phyloP scores from a whole-genome alignment of 2,329 filamentous ascomycete species.

The Dothidotthia symphoricarpi region DNA sequence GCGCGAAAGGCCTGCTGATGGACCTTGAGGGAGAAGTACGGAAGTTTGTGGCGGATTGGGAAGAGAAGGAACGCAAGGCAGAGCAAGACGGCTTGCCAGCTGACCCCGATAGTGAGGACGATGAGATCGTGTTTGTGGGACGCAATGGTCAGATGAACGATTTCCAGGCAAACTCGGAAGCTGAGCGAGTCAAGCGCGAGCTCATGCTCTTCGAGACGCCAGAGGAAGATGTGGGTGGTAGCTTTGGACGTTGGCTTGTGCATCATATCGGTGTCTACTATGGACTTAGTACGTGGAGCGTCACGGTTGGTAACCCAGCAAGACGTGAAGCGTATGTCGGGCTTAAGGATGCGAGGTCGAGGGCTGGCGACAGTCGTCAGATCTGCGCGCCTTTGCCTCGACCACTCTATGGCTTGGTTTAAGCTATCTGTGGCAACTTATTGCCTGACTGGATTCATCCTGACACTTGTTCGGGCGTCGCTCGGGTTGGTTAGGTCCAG shows the following conservation, averaged over 20 bases:
- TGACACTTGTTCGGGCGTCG: too few relatives aligned
- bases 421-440: background rate
- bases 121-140: conserved; percentile 90
- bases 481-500: too few relatives aligned
- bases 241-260: conserved; percentile 89
- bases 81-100: conserved; percentile 47
- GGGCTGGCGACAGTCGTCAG: conserved; percentile 11
- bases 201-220: conserved; percentile 79
- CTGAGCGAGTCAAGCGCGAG: conserved; percentile 57
- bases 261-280: conserved; percentile 93
- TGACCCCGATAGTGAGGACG: conserved; percentile 63
- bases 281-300: conserved; percentile 78
- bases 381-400: conserved; percentile 31
- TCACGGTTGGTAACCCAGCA: conserved; percentile 68
- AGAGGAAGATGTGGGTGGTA: conserved; percentile 70
- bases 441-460: too few relatives aligned
- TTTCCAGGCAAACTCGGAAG: conserved; percentile 50
- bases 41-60: conserved; percentile 66
- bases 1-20: conserved; percentile 75
- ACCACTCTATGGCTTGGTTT: conserved; percentile 40
- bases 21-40: conserved; percentile 83
- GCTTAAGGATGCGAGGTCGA: conserved; percentile 53
- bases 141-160: conserved; percentile 64
- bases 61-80: conserved; percentile 52
- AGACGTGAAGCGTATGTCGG: conserved; percentile 82